phyloP scores from a whole-genome alignment of 306 rosid species.

The Ziziphus jujuba region DNA sequence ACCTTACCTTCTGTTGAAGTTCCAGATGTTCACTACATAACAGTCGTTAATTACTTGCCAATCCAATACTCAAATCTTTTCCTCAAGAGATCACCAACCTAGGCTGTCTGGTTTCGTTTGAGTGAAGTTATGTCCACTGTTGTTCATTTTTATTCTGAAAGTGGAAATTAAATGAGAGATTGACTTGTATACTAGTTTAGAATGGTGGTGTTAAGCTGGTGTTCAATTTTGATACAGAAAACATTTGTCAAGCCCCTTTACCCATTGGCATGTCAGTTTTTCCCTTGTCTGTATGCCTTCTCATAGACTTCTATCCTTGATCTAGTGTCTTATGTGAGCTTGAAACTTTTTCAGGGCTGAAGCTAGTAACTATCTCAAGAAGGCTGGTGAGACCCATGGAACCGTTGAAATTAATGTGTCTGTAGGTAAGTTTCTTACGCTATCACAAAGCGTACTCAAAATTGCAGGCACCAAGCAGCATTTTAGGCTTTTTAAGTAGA shows the following conservation, averaged over 20 bases:
- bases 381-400: constrained; percentile 81
- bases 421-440: constrained; percentile 55
- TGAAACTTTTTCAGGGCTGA: constrained; percentile 45
- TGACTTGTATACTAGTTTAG: no score
- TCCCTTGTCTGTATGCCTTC: neutral
- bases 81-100: neutral
- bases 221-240: no score
- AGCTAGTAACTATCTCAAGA: constrained; percentile 75
- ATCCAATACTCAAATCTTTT: neutral
- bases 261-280: neutral
- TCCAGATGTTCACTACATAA: neutral
- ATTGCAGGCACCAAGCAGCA: neutral
- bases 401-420: constrained; percentile 70
- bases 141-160: neutral
- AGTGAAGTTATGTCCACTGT: neutral
- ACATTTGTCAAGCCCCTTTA: neutral
- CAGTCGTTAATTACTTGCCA: neutral
- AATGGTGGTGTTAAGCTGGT: no score
- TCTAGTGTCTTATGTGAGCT: constrained; percentile 5
- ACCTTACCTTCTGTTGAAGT: neutral
- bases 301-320: neutral
- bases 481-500: neutral
- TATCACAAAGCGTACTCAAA: neutral
- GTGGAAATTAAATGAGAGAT: neutral
- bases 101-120: neutral